A percentile compares a stretch with the other conserved stretches of the same genome.
Conservation (phyloP, 371 early-diverging fungal genomes). For the Funneliformis caledonium region DNA sequence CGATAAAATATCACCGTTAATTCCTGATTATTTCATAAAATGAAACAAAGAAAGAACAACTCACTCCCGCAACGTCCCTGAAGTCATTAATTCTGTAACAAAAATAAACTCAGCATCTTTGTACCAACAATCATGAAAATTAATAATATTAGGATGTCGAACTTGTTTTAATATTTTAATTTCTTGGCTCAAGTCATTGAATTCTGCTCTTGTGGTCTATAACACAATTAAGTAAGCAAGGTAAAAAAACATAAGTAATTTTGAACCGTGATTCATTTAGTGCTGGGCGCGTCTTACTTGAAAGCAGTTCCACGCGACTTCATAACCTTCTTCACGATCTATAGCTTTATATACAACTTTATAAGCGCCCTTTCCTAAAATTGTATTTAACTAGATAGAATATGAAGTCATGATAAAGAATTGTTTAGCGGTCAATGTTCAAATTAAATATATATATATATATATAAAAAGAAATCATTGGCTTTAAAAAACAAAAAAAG, state of each 20-base stretch:
- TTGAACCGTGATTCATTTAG: not conserved
- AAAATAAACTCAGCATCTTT: constrained; percentile 76
- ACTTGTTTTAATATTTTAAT: constrained; percentile 82
- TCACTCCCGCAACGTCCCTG: constrained; percentile 79
- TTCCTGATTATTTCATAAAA: not conserved
- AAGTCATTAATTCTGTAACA: constrained; percentile 95
- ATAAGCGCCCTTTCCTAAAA: constrained; percentile 79
- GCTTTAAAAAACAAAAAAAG: not conserved
- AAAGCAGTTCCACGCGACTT: constrained; percentile 92
- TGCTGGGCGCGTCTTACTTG: constrained; percentile 49
- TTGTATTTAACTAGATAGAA: constrained; percentile 54
- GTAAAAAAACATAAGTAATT: not conserved
- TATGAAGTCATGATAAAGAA: constrained; percentile 22
- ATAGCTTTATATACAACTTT: constrained; percentile 92
- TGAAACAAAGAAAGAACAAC: not conserved
- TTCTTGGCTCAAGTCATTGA: constrained; percentile 76
- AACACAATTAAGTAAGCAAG: not conserved
- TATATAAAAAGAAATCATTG: not conserved
- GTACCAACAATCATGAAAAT: constrained; percentile 83
- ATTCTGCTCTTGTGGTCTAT: constrained; percentile 67
- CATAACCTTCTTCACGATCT: constrained; percentile 90
- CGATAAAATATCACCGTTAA: not conserved
- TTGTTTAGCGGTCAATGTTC: not conserved
- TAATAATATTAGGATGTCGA: constrained; percentile 88
- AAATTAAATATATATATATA: not conserved